Conservation (phyloP, 495 filamentous ascomycete species). For the Penicillium samsonianum region DNA sequence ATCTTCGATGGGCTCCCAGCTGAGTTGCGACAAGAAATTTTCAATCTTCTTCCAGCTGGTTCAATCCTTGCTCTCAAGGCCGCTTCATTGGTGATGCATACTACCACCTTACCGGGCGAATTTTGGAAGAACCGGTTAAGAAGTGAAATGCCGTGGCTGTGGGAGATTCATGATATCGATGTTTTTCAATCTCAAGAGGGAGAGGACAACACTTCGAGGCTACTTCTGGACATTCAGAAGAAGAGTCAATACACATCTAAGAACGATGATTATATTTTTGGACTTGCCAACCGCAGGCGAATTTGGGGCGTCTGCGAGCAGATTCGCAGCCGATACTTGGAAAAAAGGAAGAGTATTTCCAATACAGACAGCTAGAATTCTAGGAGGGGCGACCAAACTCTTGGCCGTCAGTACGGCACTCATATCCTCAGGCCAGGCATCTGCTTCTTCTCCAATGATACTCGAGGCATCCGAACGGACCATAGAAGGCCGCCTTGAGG, state of each 20-base stretch:
- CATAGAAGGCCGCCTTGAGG: too few species aligned
- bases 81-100: background rate
- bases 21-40: background rate
- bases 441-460: too few species aligned
- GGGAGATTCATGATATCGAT: background rate
- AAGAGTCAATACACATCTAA: background rate
- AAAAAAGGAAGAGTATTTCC: background rate
- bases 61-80: background rate
- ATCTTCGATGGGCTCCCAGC: background rate
- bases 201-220: background rate
- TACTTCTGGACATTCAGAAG: background rate
- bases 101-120: background rate
- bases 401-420: too few species aligned
- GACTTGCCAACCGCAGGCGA: background rate
- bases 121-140: background rate
- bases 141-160: background rate
- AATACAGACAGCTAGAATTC: background rate
- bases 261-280: background rate
- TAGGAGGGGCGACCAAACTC: too few species aligned
- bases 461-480: too few species aligned
- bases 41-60: background rate
- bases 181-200: background rate
- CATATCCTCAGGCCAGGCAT: too few species aligned
- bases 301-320: constrained; percentile 1
- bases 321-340: background rate